Evolutionary conservation across 345 rosid species (phyloP).

Genomic region (Pistacia atlantica): DNA sequence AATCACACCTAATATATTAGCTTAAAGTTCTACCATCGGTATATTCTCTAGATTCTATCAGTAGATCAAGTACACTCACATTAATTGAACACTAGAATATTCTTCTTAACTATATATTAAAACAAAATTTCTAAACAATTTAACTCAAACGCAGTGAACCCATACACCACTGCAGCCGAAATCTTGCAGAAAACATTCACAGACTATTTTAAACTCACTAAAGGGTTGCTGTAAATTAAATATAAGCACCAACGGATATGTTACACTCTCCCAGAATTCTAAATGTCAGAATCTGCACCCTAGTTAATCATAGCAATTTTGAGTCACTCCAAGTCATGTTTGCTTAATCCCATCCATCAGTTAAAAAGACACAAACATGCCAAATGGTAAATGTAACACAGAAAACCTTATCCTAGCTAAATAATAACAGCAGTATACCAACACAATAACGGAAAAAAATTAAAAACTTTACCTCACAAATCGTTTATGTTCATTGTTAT

Average conservation of each 20-base stretch:
- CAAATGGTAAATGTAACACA: not conserved
- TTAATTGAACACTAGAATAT: not conserved
- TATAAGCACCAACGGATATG: not conserved
- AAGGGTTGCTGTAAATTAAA: not conserved
- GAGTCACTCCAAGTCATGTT: not conserved
- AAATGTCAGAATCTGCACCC: not conserved
- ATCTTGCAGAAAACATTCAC: too few relatives aligned
- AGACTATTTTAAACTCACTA: not conserved
- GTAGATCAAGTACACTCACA: not conserved
- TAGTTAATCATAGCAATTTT: not conserved
- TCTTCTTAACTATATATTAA: not conserved
- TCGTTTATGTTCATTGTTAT: conserved; percentile 74
- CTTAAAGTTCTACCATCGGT: not conserved
- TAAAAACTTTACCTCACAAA: conserved; percentile 62
- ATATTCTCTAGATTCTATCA: not conserved
- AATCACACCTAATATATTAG: not conserved
- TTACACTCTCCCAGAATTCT: conserved; percentile 3
- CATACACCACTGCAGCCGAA: not conserved
- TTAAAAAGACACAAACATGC: not conserved
- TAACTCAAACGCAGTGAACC: not conserved
- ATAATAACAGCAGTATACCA: not conserved
- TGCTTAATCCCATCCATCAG: not conserved
- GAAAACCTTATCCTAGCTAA: not conserved
- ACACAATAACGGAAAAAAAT: not conserved
- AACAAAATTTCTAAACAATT: not conserved